These are phyloP conservation scores for Nemania diffusa DNA, from an alignment of 2,329 filamentous ascomycete genomes.

Conservation along the genomic window DNA sequence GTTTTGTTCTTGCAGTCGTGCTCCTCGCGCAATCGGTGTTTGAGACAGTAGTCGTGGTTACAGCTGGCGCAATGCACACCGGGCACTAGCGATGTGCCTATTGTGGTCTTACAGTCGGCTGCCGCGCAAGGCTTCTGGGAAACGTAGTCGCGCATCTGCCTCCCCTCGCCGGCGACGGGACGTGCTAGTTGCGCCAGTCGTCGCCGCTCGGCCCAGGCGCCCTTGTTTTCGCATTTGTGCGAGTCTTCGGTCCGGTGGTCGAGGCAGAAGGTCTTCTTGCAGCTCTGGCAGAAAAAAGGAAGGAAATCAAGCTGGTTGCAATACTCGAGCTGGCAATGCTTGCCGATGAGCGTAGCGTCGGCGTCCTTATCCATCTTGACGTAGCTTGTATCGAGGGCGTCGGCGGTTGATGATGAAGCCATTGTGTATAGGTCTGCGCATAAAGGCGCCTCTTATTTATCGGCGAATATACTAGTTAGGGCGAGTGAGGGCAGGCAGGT, in stretches of 20 bases:
- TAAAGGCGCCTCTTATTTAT: slow-evolving; percentile 30
- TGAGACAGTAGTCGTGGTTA: slow-evolving; percentile 79
- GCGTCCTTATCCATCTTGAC: slow-evolving; percentile 75
- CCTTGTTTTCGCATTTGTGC: slow-evolving; percentile 73
- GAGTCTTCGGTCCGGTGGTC: slow-evolving; percentile 89
- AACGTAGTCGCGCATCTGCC: slow-evolving; percentile 64
- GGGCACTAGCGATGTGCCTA: slow-evolving; percentile 74
- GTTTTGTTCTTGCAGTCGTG: slow-evolving; percentile 84
- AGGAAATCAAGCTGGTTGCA: slow-evolving; percentile 97
- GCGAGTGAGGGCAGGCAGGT: slow-evolving; percentile 37
- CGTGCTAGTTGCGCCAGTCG: slow-evolving; percentile 65
- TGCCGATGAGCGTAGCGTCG: slow-evolving; percentile 87
- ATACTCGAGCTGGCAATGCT: slow-evolving; percentile 89
- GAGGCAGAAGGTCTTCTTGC: slow-evolving; percentile 85
- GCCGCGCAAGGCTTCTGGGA: slow-evolving; percentile 75
- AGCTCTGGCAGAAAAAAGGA: slow-evolving; percentile 93
- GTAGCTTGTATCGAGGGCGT: slow-evolving; percentile 65
- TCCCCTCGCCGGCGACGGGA: slow-evolving; percentile 65
- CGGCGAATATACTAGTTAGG: background rate
- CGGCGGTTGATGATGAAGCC: slow-evolving; percentile 61
- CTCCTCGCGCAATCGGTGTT: slow-evolving; percentile 80
- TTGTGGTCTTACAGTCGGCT: slow-evolving; percentile 73
- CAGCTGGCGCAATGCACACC: slow-evolving; percentile 78
- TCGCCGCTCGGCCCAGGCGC: slow-evolving; percentile 70
- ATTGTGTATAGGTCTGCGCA: slow-evolving; percentile 51